A percentile compares a stretch with the other conserved stretches of the same genome.
These are phyloP conservation scores for Zygotorulaspora sp. DNA, from an alignment of 805 yeast species.

Conservation along the genomic window DNA sequence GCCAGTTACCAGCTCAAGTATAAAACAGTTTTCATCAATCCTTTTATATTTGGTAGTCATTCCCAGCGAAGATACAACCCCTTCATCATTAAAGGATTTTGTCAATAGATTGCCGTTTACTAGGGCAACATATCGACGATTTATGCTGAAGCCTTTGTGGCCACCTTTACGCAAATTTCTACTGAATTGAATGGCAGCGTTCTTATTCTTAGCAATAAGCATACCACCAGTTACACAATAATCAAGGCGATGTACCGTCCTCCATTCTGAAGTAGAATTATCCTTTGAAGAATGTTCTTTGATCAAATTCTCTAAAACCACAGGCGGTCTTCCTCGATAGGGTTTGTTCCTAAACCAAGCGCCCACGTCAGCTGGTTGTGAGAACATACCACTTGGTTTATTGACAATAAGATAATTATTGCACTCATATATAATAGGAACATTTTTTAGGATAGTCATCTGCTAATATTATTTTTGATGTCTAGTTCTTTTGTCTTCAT, in stretches of 20 bases:
- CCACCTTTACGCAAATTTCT: constrained; percentile 36
- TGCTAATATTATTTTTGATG: not conserved
- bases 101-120: constrained; percentile 8
- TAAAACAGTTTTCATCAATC: constrained; percentile 21
- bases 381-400: constrained; percentile 36
- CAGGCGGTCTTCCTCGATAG: constrained; percentile 13
- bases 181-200: constrained; percentile 34
- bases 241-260: constrained; percentile 40
- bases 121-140: constrained; percentile 37
- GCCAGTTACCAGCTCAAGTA: constrained; percentile 38
- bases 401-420: constrained; percentile 33
- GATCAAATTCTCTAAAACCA: constrained; percentile 21
- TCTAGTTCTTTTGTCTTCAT: too few relatives aligned
- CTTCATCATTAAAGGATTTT: constrained; percentile 6
- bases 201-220: constrained; percentile 35
- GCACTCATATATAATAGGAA: constrained; percentile 16
- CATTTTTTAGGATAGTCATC: not conserved
- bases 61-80: constrained; percentile 14
- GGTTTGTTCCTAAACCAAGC: constrained; percentile 10
- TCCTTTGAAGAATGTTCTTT: constrained; percentile 2
- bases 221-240: constrained; percentile 40
- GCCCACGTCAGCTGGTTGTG: constrained; percentile 32
- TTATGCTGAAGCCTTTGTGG: constrained; percentile 34
- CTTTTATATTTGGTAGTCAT: constrained; percentile 19
- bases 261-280: constrained; percentile 12